Evolutionary conservation across 192 early-diverging fungal genomes (phyloP).

Genomic region (Mortierella claussenii): DNA sequence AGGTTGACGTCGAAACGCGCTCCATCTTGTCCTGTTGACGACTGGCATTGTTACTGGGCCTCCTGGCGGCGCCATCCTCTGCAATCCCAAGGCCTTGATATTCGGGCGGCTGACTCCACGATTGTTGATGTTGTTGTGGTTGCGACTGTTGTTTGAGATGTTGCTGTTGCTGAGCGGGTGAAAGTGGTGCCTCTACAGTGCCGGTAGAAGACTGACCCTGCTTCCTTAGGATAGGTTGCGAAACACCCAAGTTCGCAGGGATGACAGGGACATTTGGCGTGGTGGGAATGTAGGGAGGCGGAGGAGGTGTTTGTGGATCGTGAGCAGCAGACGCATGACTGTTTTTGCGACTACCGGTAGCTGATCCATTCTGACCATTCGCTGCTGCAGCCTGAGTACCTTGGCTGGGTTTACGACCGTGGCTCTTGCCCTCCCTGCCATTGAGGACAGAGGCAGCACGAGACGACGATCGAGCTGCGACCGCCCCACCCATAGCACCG

Average conservation of each 20-base stretch:
- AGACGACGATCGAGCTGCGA: constrained; percentile 42
- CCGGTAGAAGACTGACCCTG: constrained; percentile 2
- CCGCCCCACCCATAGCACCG: constrained; percentile 10
- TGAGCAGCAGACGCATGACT: constrained; percentile 1
- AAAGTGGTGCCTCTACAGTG: constrained; percentile 1
- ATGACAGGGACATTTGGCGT: constrained; percentile 28
- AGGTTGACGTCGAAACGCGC: constrained; percentile 23
- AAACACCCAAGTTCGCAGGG: constrained; percentile 30
- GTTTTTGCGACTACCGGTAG: constrained; percentile 11
- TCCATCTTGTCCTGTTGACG: constrained; percentile 14
- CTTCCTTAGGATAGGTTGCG: constrained; percentile 26
- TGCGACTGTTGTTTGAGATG: no score
- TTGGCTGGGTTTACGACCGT: constrained; percentile 37
- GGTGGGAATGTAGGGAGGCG: background rate
- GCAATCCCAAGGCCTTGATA: constrained; percentile 44
- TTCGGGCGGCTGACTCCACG: background rate
- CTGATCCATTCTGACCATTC: background rate
- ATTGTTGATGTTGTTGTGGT: constrained; percentile 16
- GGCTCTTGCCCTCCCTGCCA: constrained; percentile 23
- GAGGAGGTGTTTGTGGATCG: background rate
- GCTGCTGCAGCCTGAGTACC: background rate
- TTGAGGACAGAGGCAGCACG: constrained; percentile 42
- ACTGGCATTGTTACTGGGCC: background rate
- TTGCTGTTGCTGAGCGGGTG: constrained; percentile 16
- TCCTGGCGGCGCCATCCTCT: constrained; percentile 7